phyloP scores from a whole-genome alignment of 371 early-diverging fungal species.

The Mucor circinelloides region DNA sequence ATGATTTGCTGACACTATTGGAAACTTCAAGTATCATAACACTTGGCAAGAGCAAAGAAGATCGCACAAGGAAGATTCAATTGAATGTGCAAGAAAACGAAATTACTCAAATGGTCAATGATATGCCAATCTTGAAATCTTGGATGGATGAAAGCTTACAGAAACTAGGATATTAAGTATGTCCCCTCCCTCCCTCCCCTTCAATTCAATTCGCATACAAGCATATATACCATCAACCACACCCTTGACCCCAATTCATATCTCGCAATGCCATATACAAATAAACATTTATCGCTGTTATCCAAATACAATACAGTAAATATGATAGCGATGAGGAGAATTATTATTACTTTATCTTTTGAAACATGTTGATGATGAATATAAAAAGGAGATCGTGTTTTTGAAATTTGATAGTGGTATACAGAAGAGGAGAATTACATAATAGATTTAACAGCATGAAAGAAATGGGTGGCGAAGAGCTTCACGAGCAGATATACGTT shows the following conservation, averaged over 20 bases:
- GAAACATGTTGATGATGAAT: background rate
- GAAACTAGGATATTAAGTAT: slow-evolving; percentile 8
- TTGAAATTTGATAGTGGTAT: background rate
- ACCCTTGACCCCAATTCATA: background rate
- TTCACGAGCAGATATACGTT: slow-evolving; percentile 83
- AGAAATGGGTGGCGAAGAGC: slow-evolving; percentile 87
- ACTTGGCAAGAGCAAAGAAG: slow-evolving; percentile 56
- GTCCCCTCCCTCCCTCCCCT: too few species aligned
- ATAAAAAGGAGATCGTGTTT: background rate
- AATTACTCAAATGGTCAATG: slow-evolving; percentile 50
- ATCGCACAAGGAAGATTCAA: slow-evolving; percentile 49
- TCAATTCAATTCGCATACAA: background rate
- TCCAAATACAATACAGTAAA: too few species aligned
- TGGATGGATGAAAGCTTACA: slow-evolving; percentile 26
- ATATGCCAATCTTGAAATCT: slow-evolving; percentile 22
- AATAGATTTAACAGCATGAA: slow-evolving; percentile 1
- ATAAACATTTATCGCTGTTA: background rate
- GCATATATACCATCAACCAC: background rate
- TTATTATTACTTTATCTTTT: background rate
- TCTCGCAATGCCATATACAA: background rate
- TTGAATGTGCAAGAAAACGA: slow-evolving; percentile 52
- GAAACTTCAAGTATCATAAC: slow-evolving; percentile 75
- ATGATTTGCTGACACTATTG: slow-evolving; percentile 72
- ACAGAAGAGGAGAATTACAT: background rate
- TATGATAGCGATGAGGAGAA: too few species aligned